Evolutionary conservation across 2,329 filamentous ascomycete species (phyloP).

Genomic region (Xylariaceae sp.): DNA sequence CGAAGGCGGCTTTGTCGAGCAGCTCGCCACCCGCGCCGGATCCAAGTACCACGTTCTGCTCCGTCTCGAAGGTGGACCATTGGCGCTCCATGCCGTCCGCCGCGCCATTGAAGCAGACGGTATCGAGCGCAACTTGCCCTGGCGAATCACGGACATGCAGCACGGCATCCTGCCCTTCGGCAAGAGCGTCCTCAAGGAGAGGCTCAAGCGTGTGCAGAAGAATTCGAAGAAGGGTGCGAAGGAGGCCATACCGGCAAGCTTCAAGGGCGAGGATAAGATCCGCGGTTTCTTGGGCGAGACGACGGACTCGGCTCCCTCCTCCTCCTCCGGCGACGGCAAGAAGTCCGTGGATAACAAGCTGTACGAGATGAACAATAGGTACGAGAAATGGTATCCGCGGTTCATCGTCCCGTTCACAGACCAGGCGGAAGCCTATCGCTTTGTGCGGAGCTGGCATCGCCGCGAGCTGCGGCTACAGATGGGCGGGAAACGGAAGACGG

Average conservation of each 20-base stretch:
- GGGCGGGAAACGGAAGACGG: slow-evolving; percentile 5
- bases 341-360: not conserved
- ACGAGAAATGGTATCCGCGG: slow-evolving; percentile 32
- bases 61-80: slow-evolving; percentile 33
- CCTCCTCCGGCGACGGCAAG: not conserved
- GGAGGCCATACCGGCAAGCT: not conserved
- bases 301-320: too few relatives aligned
- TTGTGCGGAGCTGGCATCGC: slow-evolving; percentile 42
- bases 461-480: slow-evolving; percentile 31
- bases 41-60: slow-evolving; percentile 34
- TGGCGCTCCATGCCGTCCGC: slow-evolving; percentile 34
- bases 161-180: slow-evolving; percentile 31
- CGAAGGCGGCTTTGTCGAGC: slow-evolving; percentile 25
- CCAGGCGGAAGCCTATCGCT: slow-evolving; percentile 48
- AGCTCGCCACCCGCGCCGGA: slow-evolving; percentile 20
- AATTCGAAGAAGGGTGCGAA: not conserved
- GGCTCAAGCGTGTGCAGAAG: not conserved
- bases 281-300: too few relatives aligned
- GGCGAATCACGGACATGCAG: slow-evolving; percentile 31
- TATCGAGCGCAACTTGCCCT: slow-evolving; percentile 36
- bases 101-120: slow-evolving; percentile 40
- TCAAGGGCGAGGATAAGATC: not conserved
- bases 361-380: not conserved
- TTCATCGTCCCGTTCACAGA: slow-evolving; percentile 54
- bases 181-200: slow-evolving; percentile 21